phyloP scores from a whole-genome alignment of 345 rosid genomes.

The Acer yangbiense region DNA sequence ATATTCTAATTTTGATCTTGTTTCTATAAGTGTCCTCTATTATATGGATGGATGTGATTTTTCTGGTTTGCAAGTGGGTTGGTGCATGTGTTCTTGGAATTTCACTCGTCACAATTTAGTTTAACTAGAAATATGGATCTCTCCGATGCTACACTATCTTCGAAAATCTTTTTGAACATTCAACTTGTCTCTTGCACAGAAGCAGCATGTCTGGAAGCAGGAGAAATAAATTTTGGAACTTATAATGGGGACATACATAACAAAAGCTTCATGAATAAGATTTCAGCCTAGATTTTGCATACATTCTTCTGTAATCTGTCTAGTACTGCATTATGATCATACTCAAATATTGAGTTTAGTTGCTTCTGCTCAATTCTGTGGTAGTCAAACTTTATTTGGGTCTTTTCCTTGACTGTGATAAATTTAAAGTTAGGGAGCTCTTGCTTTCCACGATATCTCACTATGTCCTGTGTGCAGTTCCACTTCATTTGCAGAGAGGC shows the following conservation, averaged over 20 bases:
- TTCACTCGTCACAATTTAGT: background rate
- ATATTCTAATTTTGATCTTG: background rate
- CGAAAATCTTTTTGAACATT: background rate
- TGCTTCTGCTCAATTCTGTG: background rate
- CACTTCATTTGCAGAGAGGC: slow-evolving; percentile 70
- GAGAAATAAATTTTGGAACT: background rate
- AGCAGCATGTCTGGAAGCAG: background rate
- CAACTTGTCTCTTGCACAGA: background rate
- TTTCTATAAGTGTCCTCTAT: background rate
- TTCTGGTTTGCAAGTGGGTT: background rate
- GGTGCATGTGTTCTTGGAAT: background rate
- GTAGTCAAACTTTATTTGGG: slow-evolving; percentile 3
- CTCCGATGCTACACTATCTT: background rate
- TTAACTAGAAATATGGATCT: background rate
- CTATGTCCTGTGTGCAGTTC: slow-evolving; percentile 50
- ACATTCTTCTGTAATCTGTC: slow-evolving; percentile 5
- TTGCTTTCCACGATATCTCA: slow-evolving; percentile 4
- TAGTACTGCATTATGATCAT: background rate
- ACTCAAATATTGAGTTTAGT: background rate
- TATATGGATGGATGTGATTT: background rate
- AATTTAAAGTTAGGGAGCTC: slow-evolving; percentile 13
- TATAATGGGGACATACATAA: background rate
- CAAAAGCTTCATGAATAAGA: background rate
- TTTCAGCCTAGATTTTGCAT: background rate
- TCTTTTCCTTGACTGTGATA: background rate